Base-by-base conservation (phyloP, 192 early-diverging fungal genomes). In the Backusella morwellensis region DNA sequence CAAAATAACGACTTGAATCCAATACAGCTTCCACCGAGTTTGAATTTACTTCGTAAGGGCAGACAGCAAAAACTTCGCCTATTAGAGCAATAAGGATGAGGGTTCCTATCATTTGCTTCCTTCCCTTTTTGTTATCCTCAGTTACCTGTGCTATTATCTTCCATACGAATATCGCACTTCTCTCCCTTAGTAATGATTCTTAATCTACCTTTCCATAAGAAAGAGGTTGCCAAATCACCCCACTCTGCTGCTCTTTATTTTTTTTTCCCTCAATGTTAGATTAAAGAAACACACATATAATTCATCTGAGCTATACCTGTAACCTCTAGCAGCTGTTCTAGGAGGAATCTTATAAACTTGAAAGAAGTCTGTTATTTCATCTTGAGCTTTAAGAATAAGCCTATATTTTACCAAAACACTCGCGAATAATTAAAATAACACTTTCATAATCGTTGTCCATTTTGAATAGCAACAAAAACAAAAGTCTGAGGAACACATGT, bases 1-100 rank as follows among this genome's bases (percentile, higher is more conserved):
- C 95, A 92, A 97, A 97, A 80, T 96, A 97, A 8, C 95, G 88
- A 63, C 87, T 90, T 29, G 93, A 95, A 79, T 97, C 95, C 7
- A 87, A 79, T 9, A 97, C 95, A 23, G 91, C 86, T 81, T 96
- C 95, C 7, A 97, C 91, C 29, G 86, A 87, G 35, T 86, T 85
- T 19, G 87, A 88, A 44, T 91, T 79, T 9, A 88, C 87, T 70
- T 94, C 91, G 81, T 94, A 92, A 7, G 91, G 90, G 75, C 91
- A 94, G 6, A 85, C 81, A 6, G 93, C 95, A 87, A 97, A 97
- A 14, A 95, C 77, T 74, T 97, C 95, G 66, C 95, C 88, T 86
- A 73, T 38, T n/a, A 66, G 12, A 44, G 21, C 15, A 40, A 7
- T 32, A 56, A 15, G 3, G 26, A 12, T 26, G 19, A 66, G 21